Percentiles rank a stretch among this genome's conserved stretches.
These are phyloP conservation scores for Neurospora sp. DNA, from an alignment of 495 filamentous ascomycete species.

Conservation along the genomic window DNA sequence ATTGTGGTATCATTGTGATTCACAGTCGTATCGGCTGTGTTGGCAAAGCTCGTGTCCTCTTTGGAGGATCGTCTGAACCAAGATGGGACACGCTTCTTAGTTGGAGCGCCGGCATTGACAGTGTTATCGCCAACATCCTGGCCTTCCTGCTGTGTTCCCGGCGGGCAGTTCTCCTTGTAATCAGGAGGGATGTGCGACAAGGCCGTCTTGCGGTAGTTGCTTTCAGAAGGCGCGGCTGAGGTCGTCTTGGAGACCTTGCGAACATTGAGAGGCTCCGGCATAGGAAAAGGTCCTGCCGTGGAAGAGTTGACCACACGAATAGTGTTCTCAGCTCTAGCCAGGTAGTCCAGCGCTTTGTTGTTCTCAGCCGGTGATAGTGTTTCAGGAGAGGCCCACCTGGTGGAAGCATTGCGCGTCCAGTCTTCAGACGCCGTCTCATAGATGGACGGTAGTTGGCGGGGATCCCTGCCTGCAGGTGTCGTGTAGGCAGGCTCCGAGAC, in stretches of 20 bases:
- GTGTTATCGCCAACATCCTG: not conserved
- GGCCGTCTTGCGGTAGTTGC: not conserved
- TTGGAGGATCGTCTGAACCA: slow-evolving; percentile 57
- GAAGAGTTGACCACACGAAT: slow-evolving; percentile 41
- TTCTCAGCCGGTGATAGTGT: slow-evolving; percentile 18
- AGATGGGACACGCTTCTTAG: slow-evolving; percentile 47
- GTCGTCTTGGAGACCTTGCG: slow-evolving; percentile 29
- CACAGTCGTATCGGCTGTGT: slow-evolving; percentile 5
- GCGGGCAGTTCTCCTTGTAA: slow-evolving; percentile 1
- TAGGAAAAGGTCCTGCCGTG: slow-evolving; percentile 6
- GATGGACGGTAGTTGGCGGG: slow-evolving; percentile 39
- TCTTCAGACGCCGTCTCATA: slow-evolving; percentile 34
- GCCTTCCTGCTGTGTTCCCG: not conserved
- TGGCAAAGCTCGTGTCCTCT: slow-evolving; percentile 14
- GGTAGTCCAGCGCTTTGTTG: slow-evolving; percentile 24
- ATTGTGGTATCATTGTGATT: not conserved
- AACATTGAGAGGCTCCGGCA: slow-evolving; percentile 41
- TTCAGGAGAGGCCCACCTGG: slow-evolving; percentile 23
- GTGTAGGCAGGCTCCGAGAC: slow-evolving; percentile 47
- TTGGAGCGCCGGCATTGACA: slow-evolving; percentile 6
- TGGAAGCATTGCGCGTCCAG: slow-evolving; percentile 6
- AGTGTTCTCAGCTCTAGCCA: slow-evolving; percentile 30
- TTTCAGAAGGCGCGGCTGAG: not conserved
- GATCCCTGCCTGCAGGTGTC: slow-evolving; percentile 21
- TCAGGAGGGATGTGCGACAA: not conserved